Percentiles rank a stretch among this genome's conserved stretches.
Evolutionary conservation across 2,329 filamentous ascomycete genomes (phyloP).

Genomic region (Lasiodiplodia theobromae): DNA sequence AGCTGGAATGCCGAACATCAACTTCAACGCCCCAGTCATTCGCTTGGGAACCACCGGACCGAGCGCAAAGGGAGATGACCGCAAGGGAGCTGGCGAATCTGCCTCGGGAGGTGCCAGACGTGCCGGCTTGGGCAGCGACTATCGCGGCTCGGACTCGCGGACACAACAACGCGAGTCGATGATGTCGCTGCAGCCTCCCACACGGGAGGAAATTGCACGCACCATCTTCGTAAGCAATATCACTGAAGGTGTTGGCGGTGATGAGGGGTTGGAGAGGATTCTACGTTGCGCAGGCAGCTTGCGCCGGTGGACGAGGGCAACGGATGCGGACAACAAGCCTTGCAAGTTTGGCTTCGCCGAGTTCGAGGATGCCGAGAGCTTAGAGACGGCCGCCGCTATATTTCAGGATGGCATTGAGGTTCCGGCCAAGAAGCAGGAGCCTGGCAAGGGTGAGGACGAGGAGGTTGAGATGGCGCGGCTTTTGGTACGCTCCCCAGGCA

Average conservation of each 20-base stretch:
- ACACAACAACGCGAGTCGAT: slow-evolving; percentile 72
- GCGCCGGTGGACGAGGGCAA: slow-evolving; percentile 82
- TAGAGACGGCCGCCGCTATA: slow-evolving; percentile 84
- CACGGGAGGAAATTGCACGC: slow-evolving; percentile 86
- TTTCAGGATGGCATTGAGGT: slow-evolving; percentile 78
- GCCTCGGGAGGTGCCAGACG: slow-evolving; percentile 40
- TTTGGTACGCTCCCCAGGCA: slow-evolving; percentile 56
- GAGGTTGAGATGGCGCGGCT: slow-evolving; percentile 73
- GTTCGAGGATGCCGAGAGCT: slow-evolving; percentile 88
- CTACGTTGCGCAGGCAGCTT: slow-evolving; percentile 79
- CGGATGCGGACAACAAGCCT: slow-evolving; percentile 79
- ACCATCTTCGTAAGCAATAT: slow-evolving; percentile 92
- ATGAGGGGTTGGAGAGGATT: slow-evolving; percentile 80
- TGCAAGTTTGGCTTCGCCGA: slow-evolving; percentile 94
- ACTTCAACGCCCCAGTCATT: slow-evolving; percentile 96
- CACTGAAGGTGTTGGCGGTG: slow-evolving; percentile 77
- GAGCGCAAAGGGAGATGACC: slow-evolving; percentile 56
- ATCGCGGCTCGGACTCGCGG: slow-evolving; percentile 68
- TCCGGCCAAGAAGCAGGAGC: slow-evolving; percentile 76
- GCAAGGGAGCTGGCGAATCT: slow-evolving; percentile 53
- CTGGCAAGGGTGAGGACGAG: slow-evolving; percentile 47
- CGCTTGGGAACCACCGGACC: slow-evolving; percentile 79
- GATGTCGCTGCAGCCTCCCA: slow-evolving; percentile 79
- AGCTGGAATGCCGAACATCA: slow-evolving; percentile 93
- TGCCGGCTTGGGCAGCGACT: slow-evolving; percentile 63